Percentiles rank a stretch among this genome's conserved stretches.
These are phyloP conservation scores for Fomitopsis pinicola DNA, from an alignment of 1,284 basidiomycete genomes.

Conservation along the genomic window DNA sequence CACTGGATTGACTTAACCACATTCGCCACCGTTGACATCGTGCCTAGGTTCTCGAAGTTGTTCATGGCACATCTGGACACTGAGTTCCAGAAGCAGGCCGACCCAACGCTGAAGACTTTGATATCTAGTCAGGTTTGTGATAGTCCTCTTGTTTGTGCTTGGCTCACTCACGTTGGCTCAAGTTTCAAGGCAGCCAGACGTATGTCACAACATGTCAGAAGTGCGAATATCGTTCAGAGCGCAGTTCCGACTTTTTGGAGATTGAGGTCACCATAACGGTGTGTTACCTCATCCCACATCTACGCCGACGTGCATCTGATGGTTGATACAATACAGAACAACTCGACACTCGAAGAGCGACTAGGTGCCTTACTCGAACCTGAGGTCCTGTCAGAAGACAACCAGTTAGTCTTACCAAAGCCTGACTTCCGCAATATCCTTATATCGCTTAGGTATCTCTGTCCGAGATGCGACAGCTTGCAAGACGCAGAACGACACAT, in stretches of 20 bases:
- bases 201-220: conserved; percentile 75
- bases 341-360: conserved; percentile 68
- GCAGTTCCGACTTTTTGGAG: conserved; percentile 71
- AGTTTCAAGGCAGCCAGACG: conserved; percentile 84
- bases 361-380: conserved; percentile 57
- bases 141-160: not conserved
- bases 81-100: conserved; percentile 77
- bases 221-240: conserved; percentile 68
- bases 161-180: not conserved
- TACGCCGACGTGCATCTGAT: not conserved
- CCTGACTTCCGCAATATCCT: conserved; percentile 1
- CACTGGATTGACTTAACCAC: not conserved
- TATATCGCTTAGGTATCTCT: conserved; percentile 59
- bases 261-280: conserved; percentile 83
- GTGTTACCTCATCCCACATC: conserved; percentile 3
- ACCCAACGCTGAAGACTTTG: conserved; percentile 57
- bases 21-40: not conserved
- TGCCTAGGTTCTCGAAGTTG: conserved; percentile 81
- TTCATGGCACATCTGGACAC: conserved; percentile 84
- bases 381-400: conserved; percentile 77
- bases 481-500: conserved; percentile 77
- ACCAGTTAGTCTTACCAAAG: conserved; percentile 46
- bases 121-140: conserved; percentile 61
- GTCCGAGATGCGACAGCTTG: conserved; percentile 64
- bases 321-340: conserved; percentile 47